phyloP scores from a whole-genome alignment of 495 filamentous ascomycete genomes.

The Penicillium cataractarum region DNA sequence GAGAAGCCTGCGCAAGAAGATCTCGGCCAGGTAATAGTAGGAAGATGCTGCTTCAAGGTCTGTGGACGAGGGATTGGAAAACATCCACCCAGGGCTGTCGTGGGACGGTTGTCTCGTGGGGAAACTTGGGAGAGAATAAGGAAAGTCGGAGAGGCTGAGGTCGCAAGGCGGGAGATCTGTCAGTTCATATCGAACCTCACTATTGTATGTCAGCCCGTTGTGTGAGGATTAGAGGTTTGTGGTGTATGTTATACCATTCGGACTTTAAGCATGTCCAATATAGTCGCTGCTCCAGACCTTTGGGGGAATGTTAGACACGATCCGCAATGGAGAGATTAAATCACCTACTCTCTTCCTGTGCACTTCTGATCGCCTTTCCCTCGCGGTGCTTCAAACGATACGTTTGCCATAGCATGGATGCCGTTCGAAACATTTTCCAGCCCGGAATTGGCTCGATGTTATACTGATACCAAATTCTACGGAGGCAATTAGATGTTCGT shows the following conservation, averaged over 20 bases:
- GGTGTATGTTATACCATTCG: constrained; percentile 30
- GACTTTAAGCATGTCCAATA: constrained; percentile 49
- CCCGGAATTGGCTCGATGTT: constrained; percentile 43
- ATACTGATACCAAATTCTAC: constrained; percentile 46
- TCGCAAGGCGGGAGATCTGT: constrained; percentile 35
- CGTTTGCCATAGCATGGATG: constrained; percentile 45
- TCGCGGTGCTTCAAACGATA: constrained; percentile 34
- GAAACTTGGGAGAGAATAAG: constrained; percentile 37
- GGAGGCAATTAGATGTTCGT: neutral
- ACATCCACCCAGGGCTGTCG: constrained; percentile 19
- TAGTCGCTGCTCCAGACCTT: constrained; percentile 41
- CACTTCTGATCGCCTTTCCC: constrained; percentile 33
- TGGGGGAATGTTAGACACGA: constrained; percentile 8
- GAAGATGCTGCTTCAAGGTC: constrained; percentile 36
- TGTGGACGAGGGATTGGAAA: constrained; percentile 26
- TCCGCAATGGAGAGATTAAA: constrained; percentile 4
- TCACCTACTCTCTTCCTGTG: constrained; percentile 38
- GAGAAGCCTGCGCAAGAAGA: constrained; percentile 42
- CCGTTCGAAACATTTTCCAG: constrained; percentile 45
- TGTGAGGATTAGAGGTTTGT: neutral
- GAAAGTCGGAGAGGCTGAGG: constrained; percentile 38
- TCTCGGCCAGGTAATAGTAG: constrained; percentile 46
- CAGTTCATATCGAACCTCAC: constrained; percentile 43
- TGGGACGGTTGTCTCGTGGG: constrained; percentile 24
- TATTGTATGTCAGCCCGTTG: constrained; percentile 5